These are phyloP conservation scores for Primulina eburnea DNA, from an alignment of 257 asterid genomes.

Conservation along the genomic window DNA sequence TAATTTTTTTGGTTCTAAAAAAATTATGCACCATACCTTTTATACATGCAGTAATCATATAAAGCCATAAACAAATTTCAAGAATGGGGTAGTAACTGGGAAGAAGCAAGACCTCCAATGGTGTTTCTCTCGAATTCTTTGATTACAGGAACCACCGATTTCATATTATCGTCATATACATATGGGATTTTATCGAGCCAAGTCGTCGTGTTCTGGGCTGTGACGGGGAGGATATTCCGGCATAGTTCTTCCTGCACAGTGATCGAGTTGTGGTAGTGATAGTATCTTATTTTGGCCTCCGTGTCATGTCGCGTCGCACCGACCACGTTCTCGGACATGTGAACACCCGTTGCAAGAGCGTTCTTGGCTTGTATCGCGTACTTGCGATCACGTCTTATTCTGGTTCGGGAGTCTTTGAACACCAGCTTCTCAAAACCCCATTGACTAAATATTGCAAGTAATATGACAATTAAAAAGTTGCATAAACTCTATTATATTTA, in stretches of 20 bases:
- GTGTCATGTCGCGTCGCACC: constrained; percentile 46
- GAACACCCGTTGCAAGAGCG: constrained; percentile 54
- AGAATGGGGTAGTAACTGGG: constrained; percentile 15
- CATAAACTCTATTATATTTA: no score
- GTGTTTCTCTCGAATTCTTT: constrained; percentile 50
- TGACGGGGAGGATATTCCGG: constrained; percentile 38
- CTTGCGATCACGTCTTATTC: constrained; percentile 52
- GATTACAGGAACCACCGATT: constrained; percentile 40
- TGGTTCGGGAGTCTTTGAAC: constrained; percentile 44
- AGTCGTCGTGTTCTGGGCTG: constrained; percentile 43
- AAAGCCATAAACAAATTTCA: neutral
- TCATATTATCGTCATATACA: constrained; percentile 55
- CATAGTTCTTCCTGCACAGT: constrained; percentile 60
- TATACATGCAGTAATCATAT: neutral
- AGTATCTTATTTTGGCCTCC: constrained; percentile 40
- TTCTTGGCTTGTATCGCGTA: constrained; percentile 56
- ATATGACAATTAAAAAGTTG: neutral
- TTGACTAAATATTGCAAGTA: constrained; percentile 28
- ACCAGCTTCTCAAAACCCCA: constrained; percentile 64
- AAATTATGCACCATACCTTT: neutral
- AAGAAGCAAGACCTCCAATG: constrained; percentile 30
- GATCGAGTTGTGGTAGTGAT: constrained; percentile 62
- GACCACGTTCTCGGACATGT: constrained; percentile 53
- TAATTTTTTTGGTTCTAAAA: no score
- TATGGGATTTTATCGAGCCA: constrained; percentile 57